A percentile compares a stretch with the other conserved stretches of the same genome.
These are phyloP conservation scores for Aspergillus biplanus DNA, from an alignment of 495 filamentous ascomycete genomes.

Conservation along the genomic window DNA sequence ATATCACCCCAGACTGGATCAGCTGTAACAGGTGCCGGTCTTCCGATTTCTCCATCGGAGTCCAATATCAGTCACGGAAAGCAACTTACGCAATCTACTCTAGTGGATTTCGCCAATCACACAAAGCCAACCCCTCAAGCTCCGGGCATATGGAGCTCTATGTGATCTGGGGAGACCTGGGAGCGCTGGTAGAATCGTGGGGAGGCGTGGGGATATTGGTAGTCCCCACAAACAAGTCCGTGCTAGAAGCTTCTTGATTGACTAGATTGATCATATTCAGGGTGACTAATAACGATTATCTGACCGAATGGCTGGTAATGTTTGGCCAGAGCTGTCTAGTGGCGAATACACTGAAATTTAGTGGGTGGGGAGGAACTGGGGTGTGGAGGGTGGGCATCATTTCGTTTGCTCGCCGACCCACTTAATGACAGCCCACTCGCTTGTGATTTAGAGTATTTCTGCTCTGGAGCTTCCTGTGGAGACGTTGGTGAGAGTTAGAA, in stretches of 20 bases:
- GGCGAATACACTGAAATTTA: too few relatives aligned
- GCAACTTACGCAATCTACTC: not conserved
- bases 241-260: not conserved
- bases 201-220: slow-evolving; percentile 12
- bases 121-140: not conserved
- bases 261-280: not conserved
- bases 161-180: not conserved
- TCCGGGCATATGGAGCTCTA: not conserved
- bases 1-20: not conserved
- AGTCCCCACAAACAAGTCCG: slow-evolving; percentile 7
- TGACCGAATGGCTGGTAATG: too few relatives aligned
- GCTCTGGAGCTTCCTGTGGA: too few relatives aligned
- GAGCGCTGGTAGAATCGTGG: slow-evolving; percentile 4
- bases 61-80: not conserved
- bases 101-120: not conserved
- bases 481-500: too few relatives aligned
- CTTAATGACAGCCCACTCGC: too few relatives aligned
- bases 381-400: too few relatives aligned
- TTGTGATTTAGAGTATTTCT: too few relatives aligned
- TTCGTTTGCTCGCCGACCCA: too few relatives aligned
- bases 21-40: not conserved
- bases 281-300: too few relatives aligned
- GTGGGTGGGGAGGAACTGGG: too few relatives aligned
- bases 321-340: too few relatives aligned
- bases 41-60: not conserved